Conservation (phyloP, 108 stramenopile genomes). For the Ochromonas danica region DNA sequence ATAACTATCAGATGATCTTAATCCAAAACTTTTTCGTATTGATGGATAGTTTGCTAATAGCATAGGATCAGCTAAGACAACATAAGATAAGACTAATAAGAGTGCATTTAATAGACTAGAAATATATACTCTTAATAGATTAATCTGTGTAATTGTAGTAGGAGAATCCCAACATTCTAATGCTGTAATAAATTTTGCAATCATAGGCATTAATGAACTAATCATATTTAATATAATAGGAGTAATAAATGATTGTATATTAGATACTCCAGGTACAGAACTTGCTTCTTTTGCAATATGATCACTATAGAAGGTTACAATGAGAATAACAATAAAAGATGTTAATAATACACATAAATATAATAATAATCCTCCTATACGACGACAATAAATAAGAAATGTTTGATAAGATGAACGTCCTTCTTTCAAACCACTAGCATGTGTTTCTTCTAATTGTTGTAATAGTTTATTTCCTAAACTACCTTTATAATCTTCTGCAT, state of each 20-base stretch:
- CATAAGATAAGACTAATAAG: neutral
- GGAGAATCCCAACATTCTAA: neutral
- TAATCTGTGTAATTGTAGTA: neutral
- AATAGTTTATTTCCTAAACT: neutral
- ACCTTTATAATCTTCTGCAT: neutral
- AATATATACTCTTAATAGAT: neutral
- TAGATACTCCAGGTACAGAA: neutral
- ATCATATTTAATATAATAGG: slow-evolving; percentile 1
- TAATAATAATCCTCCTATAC: neutral
- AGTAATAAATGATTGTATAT: neutral
- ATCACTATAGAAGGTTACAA: neutral
- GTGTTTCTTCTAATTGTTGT: neutral
- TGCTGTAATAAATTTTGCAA: neutral
- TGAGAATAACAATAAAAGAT: neutral
- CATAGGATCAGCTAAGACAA: neutral
- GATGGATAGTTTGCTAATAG: neutral
- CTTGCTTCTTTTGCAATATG: neutral
- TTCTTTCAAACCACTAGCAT: neutral
- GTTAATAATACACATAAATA: neutral
- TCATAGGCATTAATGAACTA: neutral
- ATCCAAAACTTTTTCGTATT: neutral
- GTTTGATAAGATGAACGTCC: neutral
- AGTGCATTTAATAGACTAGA: neutral
- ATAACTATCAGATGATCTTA: neutral
- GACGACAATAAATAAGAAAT: neutral